phyloP scores from a whole-genome alignment of 78 protist genomes.

The Bodo saltans region DNA sequence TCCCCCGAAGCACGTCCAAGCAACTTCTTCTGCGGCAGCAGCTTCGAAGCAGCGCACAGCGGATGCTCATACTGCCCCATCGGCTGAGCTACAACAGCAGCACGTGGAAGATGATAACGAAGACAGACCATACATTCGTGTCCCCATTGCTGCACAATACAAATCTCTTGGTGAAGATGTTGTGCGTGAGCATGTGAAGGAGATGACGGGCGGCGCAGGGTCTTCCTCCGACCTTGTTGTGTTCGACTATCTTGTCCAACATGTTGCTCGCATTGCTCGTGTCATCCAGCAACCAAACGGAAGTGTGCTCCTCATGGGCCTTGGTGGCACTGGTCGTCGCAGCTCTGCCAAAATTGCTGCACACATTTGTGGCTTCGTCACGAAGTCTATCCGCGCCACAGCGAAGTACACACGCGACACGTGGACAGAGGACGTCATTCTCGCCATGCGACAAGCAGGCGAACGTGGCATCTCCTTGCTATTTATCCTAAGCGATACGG shows the following conservation, averaged over 20 bases:
- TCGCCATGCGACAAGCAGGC: conserved; percentile 2
- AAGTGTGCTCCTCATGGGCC: conserved; percentile 52
- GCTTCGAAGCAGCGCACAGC: conserved; percentile 12
- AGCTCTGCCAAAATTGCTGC: conserved; percentile 42
- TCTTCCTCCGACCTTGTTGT: conserved; percentile 54
- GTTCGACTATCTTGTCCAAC: conserved; percentile 55
- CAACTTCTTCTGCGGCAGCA: no score
- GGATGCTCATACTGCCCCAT: conserved; percentile 21
- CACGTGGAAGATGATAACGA: neutral
- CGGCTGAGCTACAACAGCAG: neutral
- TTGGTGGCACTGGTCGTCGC: conserved; percentile 59
- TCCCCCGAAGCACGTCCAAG: no score
- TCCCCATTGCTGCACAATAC: neutral
- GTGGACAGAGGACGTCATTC: conserved; percentile 26
- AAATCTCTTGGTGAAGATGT: no score
- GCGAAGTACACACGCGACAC: neutral
- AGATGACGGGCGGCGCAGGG: neutral
- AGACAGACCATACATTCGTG: neutral
- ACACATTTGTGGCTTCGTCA: conserved; percentile 29
- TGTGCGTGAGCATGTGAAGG: conserved; percentile 30
- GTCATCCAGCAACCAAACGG: conserved; percentile 60
- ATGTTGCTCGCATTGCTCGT: conserved; percentile 49
- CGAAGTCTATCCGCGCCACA: neutral
- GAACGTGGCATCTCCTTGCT: neutral
- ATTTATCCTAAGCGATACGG: conserved; percentile 37